phyloP scores from a whole-genome alignment of 1,284 basidiomycete genomes.

The Exobasidium cylindrosporum region DNA sequence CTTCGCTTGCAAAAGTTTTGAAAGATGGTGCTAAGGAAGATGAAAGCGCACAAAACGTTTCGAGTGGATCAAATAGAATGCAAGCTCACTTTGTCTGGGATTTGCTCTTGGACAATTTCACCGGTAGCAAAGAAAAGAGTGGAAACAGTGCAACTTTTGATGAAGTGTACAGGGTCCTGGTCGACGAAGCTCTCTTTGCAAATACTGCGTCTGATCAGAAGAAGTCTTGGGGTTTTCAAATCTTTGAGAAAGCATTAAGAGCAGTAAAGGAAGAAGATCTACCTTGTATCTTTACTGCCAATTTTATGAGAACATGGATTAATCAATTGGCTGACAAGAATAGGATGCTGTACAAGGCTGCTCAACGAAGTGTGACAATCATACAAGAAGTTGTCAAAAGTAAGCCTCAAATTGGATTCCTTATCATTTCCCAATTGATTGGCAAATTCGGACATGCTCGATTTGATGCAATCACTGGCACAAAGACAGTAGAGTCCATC shows the following conservation, averaged over 20 bases:
- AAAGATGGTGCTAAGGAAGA: conserved; percentile 24
- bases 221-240: conserved; percentile 93
- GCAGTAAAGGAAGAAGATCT: conserved; percentile 68
- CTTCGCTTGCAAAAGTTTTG: conserved; percentile 71
- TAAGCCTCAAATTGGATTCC: conserved; percentile 77
- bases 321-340: conserved; percentile 86
- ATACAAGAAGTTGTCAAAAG: conserved; percentile 73
- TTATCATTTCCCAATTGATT: conserved; percentile 79
- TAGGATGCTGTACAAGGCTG: conserved; percentile 82
- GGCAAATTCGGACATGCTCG: conserved; percentile 80
- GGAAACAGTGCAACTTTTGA: conserved; percentile 67
- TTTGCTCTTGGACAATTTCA: conserved; percentile 70
- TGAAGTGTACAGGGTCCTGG: conserved; percentile 83
- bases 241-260: conserved; percentile 77
- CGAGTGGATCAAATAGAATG: conserved; percentile 13
- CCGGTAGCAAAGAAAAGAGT: conserved; percentile 23
- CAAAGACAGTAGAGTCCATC: conserved; percentile 86
- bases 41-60: conserved; percentile 58
- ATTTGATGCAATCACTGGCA: conserved; percentile 87
- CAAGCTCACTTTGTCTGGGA: conserved; percentile 89
- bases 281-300: conserved; percentile 85
- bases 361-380: conserved; percentile 64
- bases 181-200: conserved; percentile 88
- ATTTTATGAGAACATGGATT: conserved; percentile 95
- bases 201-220: conserved; percentile 78